Conservation (phyloP, 139 green algal species). For the Raphidocelis subcapitata region DNA sequence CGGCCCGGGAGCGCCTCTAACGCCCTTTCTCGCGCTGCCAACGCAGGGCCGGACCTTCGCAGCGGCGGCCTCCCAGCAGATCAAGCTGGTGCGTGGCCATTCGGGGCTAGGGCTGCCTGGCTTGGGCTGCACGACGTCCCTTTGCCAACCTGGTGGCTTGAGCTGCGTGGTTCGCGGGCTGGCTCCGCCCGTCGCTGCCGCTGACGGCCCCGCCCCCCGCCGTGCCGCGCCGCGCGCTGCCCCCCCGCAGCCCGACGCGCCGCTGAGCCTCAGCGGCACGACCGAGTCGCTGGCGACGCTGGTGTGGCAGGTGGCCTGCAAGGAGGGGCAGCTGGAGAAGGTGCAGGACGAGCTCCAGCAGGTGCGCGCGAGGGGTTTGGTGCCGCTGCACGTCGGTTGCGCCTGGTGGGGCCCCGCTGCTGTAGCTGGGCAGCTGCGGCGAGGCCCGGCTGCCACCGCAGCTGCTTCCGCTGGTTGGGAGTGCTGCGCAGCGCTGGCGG, state of each 20-base stretch:
- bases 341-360: conserved; percentile 66
- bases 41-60: conserved; percentile 7
- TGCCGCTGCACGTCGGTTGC: too few relatives aligned
- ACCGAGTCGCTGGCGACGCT: conserved; percentile 49
- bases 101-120: neutral
- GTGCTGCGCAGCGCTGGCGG: too few relatives aligned
- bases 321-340: conserved; percentile 59
- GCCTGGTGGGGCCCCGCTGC: too few relatives aligned
- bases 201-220: too few relatives aligned
- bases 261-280: conserved; percentile 43
- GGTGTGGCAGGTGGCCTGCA: conserved; percentile 51
- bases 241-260: conserved; percentile 44
- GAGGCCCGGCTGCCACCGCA: too few relatives aligned
- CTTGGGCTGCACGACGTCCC: neutral
- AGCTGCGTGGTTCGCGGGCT: too few relatives aligned
- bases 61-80: conserved; percentile 34
- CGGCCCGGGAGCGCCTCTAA: too few relatives aligned
- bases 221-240: neutral
- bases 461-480: too few relatives aligned
- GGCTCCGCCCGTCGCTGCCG: too few relatives aligned
- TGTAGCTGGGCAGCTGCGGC: too few relatives aligned
- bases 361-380: conserved; percentile 29
- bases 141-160: too few relatives aligned
- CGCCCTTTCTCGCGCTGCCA: neutral
- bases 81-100: conserved; percentile 43